Conservation (phyloP, 805 yeast genomes). For the Yamadazyma laniorum region DNA sequence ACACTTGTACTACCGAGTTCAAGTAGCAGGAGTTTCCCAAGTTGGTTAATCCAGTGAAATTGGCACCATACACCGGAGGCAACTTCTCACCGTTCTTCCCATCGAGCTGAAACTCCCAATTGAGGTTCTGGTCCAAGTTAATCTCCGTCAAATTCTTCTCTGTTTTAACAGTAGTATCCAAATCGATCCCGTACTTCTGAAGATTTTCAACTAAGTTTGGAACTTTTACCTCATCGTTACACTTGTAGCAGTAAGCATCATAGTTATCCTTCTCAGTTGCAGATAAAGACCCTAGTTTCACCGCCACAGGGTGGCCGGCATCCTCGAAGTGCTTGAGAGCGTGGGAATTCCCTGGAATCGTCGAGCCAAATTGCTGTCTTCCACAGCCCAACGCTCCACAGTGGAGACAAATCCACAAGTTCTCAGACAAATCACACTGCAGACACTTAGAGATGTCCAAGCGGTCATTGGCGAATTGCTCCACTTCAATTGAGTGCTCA, state of each 20-base stretch:
- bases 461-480: slow-evolving; percentile 28
- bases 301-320: slow-evolving; percentile 74
- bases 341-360: slow-evolving; percentile 85
- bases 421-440: slow-evolving; percentile 64
- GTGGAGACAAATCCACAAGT: slow-evolving; percentile 87
- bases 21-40: slow-evolving; percentile 92
- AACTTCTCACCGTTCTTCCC: slow-evolving; percentile 66
- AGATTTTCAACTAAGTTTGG: slow-evolving; percentile 52
- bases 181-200: slow-evolving; percentile 64
- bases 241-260: slow-evolving; percentile 84
- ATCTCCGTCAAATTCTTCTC: slow-evolving; percentile 87
- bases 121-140: slow-evolving; percentile 87
- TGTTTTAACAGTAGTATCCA: slow-evolving; percentile 56
- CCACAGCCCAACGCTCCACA: slow-evolving; percentile 97
- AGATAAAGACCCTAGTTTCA: slow-evolving; percentile 86
- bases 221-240: slow-evolving; percentile 86
- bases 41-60: slow-evolving; percentile 81
- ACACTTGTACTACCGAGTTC: slow-evolving; percentile 73
- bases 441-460: slow-evolving; percentile 46
- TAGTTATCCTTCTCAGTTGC: slow-evolving; percentile 55
- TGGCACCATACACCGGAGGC: slow-evolving; percentile 68
- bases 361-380: slow-evolving; percentile 88
- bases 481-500: slow-evolving; percentile 62
- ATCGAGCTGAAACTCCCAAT: slow-evolving; percentile 88
- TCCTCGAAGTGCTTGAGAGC: slow-evolving; percentile 69